Conservation (phyloP, 768 basidiomycete species). For the Cytidiella melzeri region DNA sequence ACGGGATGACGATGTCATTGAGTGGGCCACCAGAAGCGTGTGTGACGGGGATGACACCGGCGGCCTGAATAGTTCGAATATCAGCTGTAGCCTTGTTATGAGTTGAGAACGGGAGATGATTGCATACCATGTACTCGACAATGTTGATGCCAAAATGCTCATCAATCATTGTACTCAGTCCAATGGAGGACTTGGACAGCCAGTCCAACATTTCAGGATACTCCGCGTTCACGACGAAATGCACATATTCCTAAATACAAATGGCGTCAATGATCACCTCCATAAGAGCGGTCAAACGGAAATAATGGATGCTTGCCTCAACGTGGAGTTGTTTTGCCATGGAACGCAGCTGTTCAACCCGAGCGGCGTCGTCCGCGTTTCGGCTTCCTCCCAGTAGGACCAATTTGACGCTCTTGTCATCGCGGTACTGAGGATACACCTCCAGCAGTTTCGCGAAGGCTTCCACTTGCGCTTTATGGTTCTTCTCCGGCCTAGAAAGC, state of each 20-base stretch:
- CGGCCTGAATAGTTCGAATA: slow-evolving; percentile 52
- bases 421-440: slow-evolving; percentile 50
- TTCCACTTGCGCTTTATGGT: slow-evolving; percentile 73
- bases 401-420: slow-evolving; percentile 40
- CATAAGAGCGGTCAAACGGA: not conserved
- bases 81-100: not conserved
- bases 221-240: slow-evolving; percentile 80
- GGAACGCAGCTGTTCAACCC: slow-evolving; percentile 54
- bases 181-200: slow-evolving; percentile 73
- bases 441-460: slow-evolving; percentile 59
- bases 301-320: slow-evolving; percentile 37
- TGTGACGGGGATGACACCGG: slow-evolving; percentile 86
- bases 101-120: slow-evolving; percentile 12
- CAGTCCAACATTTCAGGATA: slow-evolving; percentile 65
- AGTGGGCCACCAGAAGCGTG: slow-evolving; percentile 93
- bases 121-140: slow-evolving; percentile 90
- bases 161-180: slow-evolving; percentile 94
- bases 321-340: slow-evolving; percentile 61
- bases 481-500: slow-evolving; percentile 79
- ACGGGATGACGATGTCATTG: slow-evolving; percentile 85
- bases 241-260: slow-evolving; percentile 51
- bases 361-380: slow-evolving; percentile 65
- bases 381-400: slow-evolving; percentile 82
- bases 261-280: not conserved
- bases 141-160: slow-evolving; percentile 99